These are phyloP conservation scores for Passalora sequoiae DNA, from an alignment of 2,329 filamentous ascomycete species.

Conservation along the genomic window DNA sequence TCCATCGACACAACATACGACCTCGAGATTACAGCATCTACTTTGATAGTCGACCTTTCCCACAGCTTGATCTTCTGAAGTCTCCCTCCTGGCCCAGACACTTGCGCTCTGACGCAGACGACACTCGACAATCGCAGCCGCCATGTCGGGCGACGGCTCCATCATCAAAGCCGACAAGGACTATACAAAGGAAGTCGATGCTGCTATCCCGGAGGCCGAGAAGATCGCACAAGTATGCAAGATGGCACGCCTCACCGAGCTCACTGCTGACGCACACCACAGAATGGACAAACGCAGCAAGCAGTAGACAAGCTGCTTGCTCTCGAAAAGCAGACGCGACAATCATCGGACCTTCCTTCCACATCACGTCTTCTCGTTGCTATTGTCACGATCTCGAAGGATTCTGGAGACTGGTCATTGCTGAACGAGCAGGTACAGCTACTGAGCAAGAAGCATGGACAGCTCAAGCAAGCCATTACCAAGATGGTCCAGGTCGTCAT, in stretches of 20 bases:
- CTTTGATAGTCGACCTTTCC: no score
- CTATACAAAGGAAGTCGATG: conserved; percentile 93
- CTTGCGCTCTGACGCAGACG: no score
- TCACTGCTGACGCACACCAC: no score
- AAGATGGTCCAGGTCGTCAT: conserved; percentile 99
- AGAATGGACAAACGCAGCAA: conserved; percentile 69
- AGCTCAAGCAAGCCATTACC: conserved; percentile 97
- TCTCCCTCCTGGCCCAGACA: no score
- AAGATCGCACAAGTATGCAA: conserved; percentile 57
- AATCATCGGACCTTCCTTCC: conserved; percentile 93
- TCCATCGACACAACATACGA: no score
- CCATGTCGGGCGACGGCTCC: conserved; percentile 69
- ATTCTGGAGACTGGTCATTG: conserved; percentile 85
- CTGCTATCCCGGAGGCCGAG: conserved; percentile 84
- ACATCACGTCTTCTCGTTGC: conserved; percentile 82
- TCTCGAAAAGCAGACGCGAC: conserved; percentile 94
- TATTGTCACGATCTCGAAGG: conserved; percentile 91
- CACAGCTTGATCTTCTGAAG: no score
- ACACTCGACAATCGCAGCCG: conserved; percentile 12
- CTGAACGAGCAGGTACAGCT: conserved; percentile 95
- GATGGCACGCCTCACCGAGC: no score
- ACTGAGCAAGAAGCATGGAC: conserved; percentile 98
- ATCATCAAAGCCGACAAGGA: conserved; percentile 94
- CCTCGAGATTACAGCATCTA: no score
- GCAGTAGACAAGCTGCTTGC: conserved; percentile 89